Evolutionary conservation across 768 basidiomycete species (phyloP).

Genomic region (Dendrothele bispora): DNA sequence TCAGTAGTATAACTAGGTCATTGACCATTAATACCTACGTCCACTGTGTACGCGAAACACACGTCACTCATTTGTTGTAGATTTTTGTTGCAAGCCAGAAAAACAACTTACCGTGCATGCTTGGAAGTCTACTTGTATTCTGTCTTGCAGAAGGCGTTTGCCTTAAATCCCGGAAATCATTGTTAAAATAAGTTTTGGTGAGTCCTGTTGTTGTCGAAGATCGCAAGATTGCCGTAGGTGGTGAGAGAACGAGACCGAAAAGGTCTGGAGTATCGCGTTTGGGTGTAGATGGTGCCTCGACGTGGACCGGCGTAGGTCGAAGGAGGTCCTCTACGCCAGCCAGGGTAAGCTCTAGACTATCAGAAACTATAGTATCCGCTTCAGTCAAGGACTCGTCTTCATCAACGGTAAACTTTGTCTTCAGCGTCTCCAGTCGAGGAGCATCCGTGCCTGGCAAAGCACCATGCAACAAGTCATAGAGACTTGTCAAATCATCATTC

Average conservation of each 20-base stretch:
- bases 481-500: conserved; percentile 40
- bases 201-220: conserved; percentile 75
- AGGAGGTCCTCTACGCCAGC: conserved; percentile 50
- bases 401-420: conserved; percentile 34
- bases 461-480: conserved; percentile 30
- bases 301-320: conserved; percentile 27
- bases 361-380: conserved; percentile 32
- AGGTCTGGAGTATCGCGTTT: conserved; percentile 55
- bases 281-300: conserved; percentile 52
- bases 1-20: conserved; percentile 17
- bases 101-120: conserved; percentile 64
- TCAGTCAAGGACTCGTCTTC: conserved; percentile 37
- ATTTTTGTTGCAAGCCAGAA: not conserved
- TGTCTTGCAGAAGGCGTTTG: conserved; percentile 67
- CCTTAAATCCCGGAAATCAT: conserved; percentile 79
- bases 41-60: conserved; percentile 27
- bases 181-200: conserved; percentile 79
- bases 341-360: conserved; percentile 43
- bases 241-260: conserved; percentile 67
- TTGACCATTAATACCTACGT: conserved; percentile 45
- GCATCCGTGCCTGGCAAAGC: conserved; percentile 8
- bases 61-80: not conserved
- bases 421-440: conserved; percentile 15
- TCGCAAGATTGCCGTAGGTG: conserved; percentile 66
- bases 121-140: conserved; percentile 85